These are phyloP conservation scores for Fagopyrum esculentum DNA, from an alignment of 148 eudicot genomes.

Conservation along the genomic window DNA sequence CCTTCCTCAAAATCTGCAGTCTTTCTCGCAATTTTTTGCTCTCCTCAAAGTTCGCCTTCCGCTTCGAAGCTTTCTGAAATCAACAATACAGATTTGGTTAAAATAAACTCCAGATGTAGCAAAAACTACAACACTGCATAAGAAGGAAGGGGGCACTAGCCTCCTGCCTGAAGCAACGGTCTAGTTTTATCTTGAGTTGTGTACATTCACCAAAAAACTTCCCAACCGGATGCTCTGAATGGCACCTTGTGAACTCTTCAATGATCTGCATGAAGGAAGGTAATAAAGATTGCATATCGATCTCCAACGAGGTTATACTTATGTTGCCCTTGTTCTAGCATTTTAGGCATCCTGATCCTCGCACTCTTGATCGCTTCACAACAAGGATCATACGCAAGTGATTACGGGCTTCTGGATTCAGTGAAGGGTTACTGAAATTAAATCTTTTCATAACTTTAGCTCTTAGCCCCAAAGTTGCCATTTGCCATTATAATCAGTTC, in stretches of 20 bases:
- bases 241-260: constrained; percentile 85
- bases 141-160: constrained; percentile 26
- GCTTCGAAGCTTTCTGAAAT: constrained; percentile 76
- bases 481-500: background rate
- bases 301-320: background rate
- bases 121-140: background rate
- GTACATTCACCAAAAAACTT: constrained; percentile 90
- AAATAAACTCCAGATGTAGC: background rate
- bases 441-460: background rate
- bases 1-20: constrained; percentile 64
- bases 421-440: background rate
- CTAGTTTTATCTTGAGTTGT: constrained; percentile 84
- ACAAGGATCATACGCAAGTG: background rate
- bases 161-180: constrained; percentile 87
- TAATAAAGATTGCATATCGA: background rate
- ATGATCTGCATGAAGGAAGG: constrained; percentile 50
- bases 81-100: background rate
- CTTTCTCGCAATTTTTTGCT: constrained; percentile 79
- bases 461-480: background rate
- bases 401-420: background rate
- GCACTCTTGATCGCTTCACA: background rate
- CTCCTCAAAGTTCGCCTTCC: constrained; percentile 90
- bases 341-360: constrained; percentile 8
- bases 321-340: background rate
- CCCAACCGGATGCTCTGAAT: constrained; percentile 64